Conservation (phyloP, 352 stramenopile genomes). For the Halophytophthora batemanensis region DNA sequence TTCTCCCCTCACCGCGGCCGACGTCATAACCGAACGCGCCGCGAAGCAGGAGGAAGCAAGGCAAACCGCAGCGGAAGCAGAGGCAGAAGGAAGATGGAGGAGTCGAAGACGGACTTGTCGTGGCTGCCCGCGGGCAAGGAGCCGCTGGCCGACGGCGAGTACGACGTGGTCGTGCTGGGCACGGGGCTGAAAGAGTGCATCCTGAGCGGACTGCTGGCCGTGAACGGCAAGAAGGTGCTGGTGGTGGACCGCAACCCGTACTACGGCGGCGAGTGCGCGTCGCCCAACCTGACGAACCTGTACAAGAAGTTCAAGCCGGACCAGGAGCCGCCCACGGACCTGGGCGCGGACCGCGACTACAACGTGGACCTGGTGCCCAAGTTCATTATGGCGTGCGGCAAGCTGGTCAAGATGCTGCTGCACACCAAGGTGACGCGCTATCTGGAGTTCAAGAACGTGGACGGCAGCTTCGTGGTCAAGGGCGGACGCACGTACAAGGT, state of each 20-base stretch:
- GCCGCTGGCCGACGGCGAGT: slow-evolving; percentile 98
- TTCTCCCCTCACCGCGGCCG: no score
- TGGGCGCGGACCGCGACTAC: slow-evolving; percentile 98
- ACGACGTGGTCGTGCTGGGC: slow-evolving; percentile 99
- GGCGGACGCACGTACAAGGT: slow-evolving; percentile 96
- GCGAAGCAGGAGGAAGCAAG: slow-evolving; percentile 3
- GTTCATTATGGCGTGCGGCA: slow-evolving; percentile 99
- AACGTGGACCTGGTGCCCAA: slow-evolving; percentile 99
- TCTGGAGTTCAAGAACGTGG: slow-evolving; percentile 98
- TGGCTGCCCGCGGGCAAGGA: slow-evolving; percentile 95
- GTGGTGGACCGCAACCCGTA: slow-evolving; percentile 98
- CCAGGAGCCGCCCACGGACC: slow-evolving; percentile 54
- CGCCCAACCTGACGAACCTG: slow-evolving; percentile 97
- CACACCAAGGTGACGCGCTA: slow-evolving; percentile 99
- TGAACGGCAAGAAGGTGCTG: slow-evolving; percentile 95
- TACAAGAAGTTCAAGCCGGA: slow-evolving; percentile 93
- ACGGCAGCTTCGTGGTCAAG: slow-evolving; percentile 98
- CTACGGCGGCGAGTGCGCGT: slow-evolving; percentile 98
- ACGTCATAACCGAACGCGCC: no score
- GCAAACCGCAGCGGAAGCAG: background rate
- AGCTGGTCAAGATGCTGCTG: slow-evolving; percentile 98
- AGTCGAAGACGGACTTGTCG: slow-evolving; percentile 84
- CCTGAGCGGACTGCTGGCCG: slow-evolving; percentile 94
- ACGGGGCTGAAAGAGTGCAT: slow-evolving; percentile 99
- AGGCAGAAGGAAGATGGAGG: slow-evolving; percentile 42